Conservation (phyloP, 345 rosid genomes). For the Ceriops decandra region DNA sequence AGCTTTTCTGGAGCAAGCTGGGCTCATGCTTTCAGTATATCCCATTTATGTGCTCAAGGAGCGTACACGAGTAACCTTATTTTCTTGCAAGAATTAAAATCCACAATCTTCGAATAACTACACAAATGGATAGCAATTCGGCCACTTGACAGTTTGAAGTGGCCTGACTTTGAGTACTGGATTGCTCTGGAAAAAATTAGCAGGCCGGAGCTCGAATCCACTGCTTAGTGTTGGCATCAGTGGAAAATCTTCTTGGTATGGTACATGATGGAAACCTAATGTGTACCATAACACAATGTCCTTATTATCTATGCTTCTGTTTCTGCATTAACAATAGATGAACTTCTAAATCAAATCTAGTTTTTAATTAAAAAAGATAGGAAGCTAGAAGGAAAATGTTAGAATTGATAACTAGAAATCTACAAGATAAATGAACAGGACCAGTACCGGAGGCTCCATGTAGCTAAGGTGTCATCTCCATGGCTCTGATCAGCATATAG, state of each 20-base stretch:
- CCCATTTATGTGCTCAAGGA: too few relatives aligned
- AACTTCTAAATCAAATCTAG: neutral
- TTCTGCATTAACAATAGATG: conserved; percentile 7
- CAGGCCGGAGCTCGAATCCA: conserved; percentile 19
- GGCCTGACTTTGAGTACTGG: conserved; percentile 15
- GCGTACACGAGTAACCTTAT: neutral
- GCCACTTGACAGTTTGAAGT: neutral
- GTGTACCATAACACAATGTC: conserved; percentile 32
- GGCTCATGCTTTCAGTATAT: conserved; percentile 14
- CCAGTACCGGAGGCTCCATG: conserved; percentile 36
- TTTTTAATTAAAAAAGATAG: neutral
- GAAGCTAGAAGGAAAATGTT: too few relatives aligned
- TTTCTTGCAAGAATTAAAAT: neutral
- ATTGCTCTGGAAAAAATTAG: conserved; percentile 19
- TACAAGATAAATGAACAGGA: too few relatives aligned
- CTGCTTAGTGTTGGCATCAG: conserved; percentile 24
- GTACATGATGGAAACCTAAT: conserved; percentile 31
- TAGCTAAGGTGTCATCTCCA: conserved; percentile 42
- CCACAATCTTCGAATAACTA: neutral
- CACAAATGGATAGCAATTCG: neutral
- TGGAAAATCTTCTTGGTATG: conserved; percentile 35
- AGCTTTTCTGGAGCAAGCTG: neutral
- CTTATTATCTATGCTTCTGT: conserved; percentile 22
- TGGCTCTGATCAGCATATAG: conserved; percentile 39
- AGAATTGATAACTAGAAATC: too few relatives aligned